Evolutionary conservation across 352 stramenopile genomes (phyloP).

Genomic region (Albugo candida): DNA sequence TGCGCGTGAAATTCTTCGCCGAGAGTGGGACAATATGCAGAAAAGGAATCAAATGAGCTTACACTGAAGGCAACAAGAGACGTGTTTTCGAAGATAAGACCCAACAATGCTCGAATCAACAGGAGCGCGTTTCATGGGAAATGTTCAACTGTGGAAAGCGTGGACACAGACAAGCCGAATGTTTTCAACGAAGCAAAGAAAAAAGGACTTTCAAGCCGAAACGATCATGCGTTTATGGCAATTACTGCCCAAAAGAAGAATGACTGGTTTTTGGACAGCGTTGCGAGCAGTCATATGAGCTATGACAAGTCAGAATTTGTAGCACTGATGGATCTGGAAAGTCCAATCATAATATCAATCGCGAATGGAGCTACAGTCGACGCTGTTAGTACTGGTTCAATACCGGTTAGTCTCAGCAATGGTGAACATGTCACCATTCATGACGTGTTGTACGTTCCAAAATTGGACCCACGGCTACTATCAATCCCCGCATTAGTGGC

Average conservation of each 20-base stretch:
- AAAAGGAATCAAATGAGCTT: neutral
- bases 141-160: neutral
- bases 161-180: neutral
- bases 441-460: constrained; percentile 10
- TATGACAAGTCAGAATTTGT: constrained; percentile 3
- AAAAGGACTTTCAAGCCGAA: neutral
- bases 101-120: neutral
- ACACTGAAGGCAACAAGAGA: neutral
- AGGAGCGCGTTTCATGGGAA: neutral
- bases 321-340: neutral
- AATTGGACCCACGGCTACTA: constrained; percentile 8
- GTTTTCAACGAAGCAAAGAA: neutral
- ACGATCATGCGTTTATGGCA: neutral
- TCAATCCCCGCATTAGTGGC: neutral
- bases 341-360: constrained; percentile 5
- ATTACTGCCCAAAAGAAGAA: neutral
- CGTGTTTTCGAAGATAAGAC: neutral
- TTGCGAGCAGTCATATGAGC: constrained; percentile 11
- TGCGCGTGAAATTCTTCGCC: constrained; percentile 8
- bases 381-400: constrained; percentile 2
- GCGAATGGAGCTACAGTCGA: constrained; percentile 4
- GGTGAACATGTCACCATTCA: constrained; percentile 6
- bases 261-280: constrained; percentile 8
- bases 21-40: constrained; percentile 5
- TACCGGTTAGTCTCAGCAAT: constrained; percentile 1